Evolutionary conservation across 2,329 filamentous ascomycete genomes (phyloP).

Genomic region (Chrysoporthe puriensis): DNA sequence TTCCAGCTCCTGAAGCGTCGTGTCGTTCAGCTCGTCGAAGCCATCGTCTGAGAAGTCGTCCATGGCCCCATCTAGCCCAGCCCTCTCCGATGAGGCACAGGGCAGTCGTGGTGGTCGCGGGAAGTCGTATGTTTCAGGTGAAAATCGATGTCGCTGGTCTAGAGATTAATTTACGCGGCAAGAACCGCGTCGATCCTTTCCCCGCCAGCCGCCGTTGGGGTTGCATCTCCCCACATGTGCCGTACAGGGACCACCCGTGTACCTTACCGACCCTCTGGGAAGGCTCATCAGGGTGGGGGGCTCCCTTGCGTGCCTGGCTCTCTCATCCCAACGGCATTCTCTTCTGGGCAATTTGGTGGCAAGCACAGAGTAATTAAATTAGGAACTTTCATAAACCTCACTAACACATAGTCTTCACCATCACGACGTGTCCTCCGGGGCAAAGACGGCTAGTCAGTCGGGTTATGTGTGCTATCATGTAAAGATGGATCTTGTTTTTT

Average conservation of each 20-base stretch:
- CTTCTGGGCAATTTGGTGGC: too few species aligned
- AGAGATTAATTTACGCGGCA: slow-evolving; percentile 2
- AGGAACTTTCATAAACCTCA: too few species aligned
- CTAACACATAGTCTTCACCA: too few species aligned
- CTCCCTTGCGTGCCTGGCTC: not conserved
- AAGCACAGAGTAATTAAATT: too few species aligned
- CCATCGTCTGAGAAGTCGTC: slow-evolving; percentile 68
- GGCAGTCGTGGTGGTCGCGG: not conserved
- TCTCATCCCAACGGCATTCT: not conserved
- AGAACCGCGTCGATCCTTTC: not conserved
- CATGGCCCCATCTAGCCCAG: slow-evolving; percentile 37
- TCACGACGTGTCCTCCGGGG: too few species aligned
- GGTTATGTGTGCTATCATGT: too few species aligned
- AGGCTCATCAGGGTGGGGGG: too few species aligned
- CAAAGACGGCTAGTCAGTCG: too few species aligned
- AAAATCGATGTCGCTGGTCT: not conserved
- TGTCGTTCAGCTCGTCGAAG: slow-evolving; percentile 62
- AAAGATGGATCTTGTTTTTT: too few species aligned
- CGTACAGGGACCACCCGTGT: not conserved
- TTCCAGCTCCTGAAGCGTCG: slow-evolving; percentile 64
- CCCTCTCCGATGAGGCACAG: not conserved
- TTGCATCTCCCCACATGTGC: not conserved
- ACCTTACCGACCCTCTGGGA: too few species aligned
- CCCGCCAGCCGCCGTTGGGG: not conserved
- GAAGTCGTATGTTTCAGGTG: not conserved